Evolutionary conservation across 768 basidiomycete species (phyloP).

Genomic region (Tephrocybe rancida): DNA sequence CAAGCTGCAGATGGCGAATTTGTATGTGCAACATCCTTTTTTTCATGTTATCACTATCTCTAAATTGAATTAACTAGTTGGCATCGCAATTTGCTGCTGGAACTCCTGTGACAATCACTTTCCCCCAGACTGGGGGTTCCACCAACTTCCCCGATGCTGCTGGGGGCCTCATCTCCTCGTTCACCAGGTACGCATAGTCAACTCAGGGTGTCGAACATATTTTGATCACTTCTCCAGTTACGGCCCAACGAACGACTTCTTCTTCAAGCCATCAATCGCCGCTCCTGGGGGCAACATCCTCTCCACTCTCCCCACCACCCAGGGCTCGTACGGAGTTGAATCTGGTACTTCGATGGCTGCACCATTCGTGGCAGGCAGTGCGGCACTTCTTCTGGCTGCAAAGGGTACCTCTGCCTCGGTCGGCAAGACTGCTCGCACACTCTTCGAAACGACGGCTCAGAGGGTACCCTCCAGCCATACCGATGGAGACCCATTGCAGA

Average conservation of each 20-base stretch:
- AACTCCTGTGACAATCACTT: constrained; percentile 41
- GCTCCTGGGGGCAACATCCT: constrained; percentile 57
- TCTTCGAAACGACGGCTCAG: constrained; percentile 53
- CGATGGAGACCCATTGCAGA: constrained; percentile 53
- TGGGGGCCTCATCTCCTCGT: constrained; percentile 59
- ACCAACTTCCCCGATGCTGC: constrained; percentile 47
- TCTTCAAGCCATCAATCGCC: constrained; percentile 55
- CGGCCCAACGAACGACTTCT: constrained; percentile 63
- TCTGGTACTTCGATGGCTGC: constrained; percentile 50
- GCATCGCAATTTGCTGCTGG: constrained; percentile 52
- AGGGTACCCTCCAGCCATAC: constrained; percentile 43
- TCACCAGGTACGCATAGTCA: constrained; percentile 34
- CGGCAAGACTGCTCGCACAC: constrained; percentile 30
- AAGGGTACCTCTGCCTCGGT: constrained; percentile 35
- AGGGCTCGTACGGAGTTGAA: constrained; percentile 39
- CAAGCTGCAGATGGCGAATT: constrained; percentile 57
- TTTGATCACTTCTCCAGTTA: constrained; percentile 32
- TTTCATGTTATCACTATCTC: background rate
- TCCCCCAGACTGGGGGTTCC: constrained; percentile 47
- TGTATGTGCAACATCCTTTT: constrained; percentile 28
- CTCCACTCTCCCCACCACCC: constrained; percentile 43
- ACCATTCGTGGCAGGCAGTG: constrained; percentile 47
- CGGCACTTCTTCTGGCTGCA: constrained; percentile 44
- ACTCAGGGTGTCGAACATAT: background rate
- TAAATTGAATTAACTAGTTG: constrained; percentile 33